phyloP scores from a whole-genome alignment of 805 yeast genomes.

The Saccharomycopsis fodiens region DNA sequence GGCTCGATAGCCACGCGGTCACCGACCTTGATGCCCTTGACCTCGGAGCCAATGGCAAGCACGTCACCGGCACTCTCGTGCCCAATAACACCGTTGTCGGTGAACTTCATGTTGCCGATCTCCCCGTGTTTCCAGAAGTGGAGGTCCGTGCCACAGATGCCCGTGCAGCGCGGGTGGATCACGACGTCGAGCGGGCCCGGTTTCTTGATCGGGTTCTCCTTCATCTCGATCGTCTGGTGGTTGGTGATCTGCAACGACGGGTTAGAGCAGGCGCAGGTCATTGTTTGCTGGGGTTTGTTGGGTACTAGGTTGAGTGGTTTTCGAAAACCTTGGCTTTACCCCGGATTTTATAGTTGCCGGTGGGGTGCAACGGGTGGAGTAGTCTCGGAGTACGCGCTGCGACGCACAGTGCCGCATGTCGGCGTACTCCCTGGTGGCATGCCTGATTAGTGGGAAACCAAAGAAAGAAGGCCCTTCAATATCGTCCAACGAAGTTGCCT shows the following conservation, averaged over 20 bases:
- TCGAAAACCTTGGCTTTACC: too few relatives aligned
- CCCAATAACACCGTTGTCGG: conserved; percentile 34
- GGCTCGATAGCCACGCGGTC: conserved; percentile 48
- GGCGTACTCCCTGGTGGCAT: too few relatives aligned
- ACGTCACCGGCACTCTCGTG: conserved; percentile 42
- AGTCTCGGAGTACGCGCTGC: too few relatives aligned
- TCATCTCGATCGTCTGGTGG: conserved; percentile 14
- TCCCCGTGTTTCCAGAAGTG: conserved; percentile 62
- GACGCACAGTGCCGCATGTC: too few relatives aligned
- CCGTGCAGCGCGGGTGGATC: conserved; percentile 55
- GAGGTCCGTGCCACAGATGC: conserved; percentile 70
- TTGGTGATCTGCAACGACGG: conserved; percentile 19
- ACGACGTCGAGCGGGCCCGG: conserved; percentile 36
- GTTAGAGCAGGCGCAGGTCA: conserved; percentile 11
- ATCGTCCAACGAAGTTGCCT: too few relatives aligned
- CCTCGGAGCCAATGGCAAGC: conserved; percentile 42
- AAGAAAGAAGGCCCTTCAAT: too few relatives aligned
- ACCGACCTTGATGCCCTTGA: conserved; percentile 36
- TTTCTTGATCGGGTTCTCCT: conserved; percentile 12
- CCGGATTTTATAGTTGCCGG: too few relatives aligned
- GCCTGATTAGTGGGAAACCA: too few relatives aligned
- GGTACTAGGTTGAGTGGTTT: neutral
- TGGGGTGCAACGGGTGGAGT: too few relatives aligned
- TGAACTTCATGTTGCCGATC: conserved; percentile 41
- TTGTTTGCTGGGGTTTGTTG: too few relatives aligned